phyloP scores from a whole-genome alignment of 805 yeast species.

The Metschnikowia picachoensis region DNA sequence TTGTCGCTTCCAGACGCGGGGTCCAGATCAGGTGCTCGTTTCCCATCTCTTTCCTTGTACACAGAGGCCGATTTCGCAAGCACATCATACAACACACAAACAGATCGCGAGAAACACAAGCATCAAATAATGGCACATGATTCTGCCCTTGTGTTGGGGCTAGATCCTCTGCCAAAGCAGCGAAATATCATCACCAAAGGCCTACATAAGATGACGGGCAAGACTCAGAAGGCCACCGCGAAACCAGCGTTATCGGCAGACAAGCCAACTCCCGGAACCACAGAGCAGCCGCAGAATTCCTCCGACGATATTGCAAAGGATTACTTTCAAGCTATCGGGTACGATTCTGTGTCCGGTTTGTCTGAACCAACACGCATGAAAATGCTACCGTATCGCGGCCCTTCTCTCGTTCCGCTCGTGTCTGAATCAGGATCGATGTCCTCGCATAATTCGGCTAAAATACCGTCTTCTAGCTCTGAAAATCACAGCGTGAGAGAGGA shows the following conservation, averaged over 20 bases:
- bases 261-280: not conserved
- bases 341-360: conserved; percentile 25
- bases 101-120: not conserved
- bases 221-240: conserved; percentile 18
- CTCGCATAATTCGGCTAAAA: conserved; percentile 1
- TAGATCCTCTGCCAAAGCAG: conserved; percentile 5
- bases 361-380: conserved; percentile 30
- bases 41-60: conserved; percentile 5
- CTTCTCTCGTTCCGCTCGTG: conserved; percentile 2
- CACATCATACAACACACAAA: not conserved
- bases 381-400: conserved; percentile 9
- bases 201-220: conserved; percentile 27
- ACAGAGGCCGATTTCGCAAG: conserved; percentile 7
- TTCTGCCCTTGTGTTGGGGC: conserved; percentile 1
- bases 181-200: conserved; percentile 24
- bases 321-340: conserved; percentile 36
- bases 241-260: conserved; percentile 4
- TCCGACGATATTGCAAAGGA: conserved; percentile 5
- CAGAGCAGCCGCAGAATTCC: not conserved
- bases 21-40: not conserved
- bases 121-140: conserved; percentile 1
- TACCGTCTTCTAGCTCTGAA: conserved; percentile 10
- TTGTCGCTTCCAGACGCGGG: conserved; percentile 1
- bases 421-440: conserved; percentile 6
- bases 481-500: not conserved